phyloP scores from a whole-genome alignment of 2,329 filamentous ascomycete species.

The Diaporthe sp. region DNA sequence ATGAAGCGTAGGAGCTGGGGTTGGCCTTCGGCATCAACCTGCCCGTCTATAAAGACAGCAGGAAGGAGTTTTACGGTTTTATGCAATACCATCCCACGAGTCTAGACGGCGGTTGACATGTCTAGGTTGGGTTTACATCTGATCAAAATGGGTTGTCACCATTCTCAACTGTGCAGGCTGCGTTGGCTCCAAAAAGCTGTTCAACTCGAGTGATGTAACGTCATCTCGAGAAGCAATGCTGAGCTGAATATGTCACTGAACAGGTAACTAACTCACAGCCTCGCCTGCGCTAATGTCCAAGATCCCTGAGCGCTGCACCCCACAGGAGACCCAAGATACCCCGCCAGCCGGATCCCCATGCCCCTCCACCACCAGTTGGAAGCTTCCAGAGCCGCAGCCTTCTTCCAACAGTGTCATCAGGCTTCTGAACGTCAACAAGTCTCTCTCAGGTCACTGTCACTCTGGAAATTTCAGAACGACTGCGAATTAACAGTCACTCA shows the following conservation, averaged over 20 bases:
- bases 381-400: conserved; percentile 27
- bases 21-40: conserved; percentile 32
- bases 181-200: neutral
- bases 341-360: conserved; percentile 12
- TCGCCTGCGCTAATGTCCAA: neutral
- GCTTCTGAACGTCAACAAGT: neutral
- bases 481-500: neutral
- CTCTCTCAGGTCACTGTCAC: neutral
- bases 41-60: conserved; percentile 19
- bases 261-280: neutral
- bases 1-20: conserved; percentile 34
- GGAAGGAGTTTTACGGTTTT: conserved; percentile 30
- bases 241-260: too few species aligned
- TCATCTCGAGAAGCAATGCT: neutral
- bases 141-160: neutral
- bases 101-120: neutral
- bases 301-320: neutral
- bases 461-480: neutral
- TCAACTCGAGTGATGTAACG: too few species aligned
- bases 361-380: neutral
- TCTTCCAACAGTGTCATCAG: neutral
- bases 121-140: neutral
- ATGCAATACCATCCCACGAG: conserved; percentile 9
- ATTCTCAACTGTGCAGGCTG: neutral
- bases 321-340: neutral